Base-by-base conservation (phyloP, 768 basidiomycete genomes). In the Trametes maxima region DNA sequence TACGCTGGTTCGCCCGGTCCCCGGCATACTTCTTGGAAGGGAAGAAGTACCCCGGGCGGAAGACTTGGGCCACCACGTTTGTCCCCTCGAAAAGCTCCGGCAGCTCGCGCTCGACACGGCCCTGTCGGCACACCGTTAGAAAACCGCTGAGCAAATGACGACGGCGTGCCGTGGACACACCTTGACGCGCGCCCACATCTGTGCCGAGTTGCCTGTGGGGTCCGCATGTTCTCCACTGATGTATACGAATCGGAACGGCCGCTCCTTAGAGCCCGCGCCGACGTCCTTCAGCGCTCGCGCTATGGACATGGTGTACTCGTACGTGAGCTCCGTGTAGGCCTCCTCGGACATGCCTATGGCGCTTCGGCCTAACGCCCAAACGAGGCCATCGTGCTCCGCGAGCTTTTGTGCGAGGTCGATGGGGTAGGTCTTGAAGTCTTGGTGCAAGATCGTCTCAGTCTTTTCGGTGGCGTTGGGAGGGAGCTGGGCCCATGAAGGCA, bases 211-310 rank as follows among this genome's bases (percentile, higher is more conserved):
- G 47, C 70, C 72, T 24, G 67, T 67, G 36, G 76, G 77, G 54
- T 76, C 75, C 14, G 77, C 76, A 12, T 65, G 64, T 59, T 77
- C 74, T 10, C 78, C 77, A 43, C 76, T 77, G 54, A 78, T 51
- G 63, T 69, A 78, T 37, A 78, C 69, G 59, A 79, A 78, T 21
- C 72, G 64, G 69, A 78, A 77, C 1, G 75, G 75, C 44, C 61
- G 54, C 14, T 57, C 64, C n/a, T 54, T 53, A 42, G 56, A 62
- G 14, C 72, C 73, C 11, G 71, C 67, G 14, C 71, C 70, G 16
- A 68, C 69, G 14, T 71, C 67, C 47, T 67, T 63, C 24, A 79
- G 59, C 6, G 75, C 75, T 14, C 64, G 60, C 12, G 71, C 67
- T 16, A 71, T 69, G 7, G 71, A 62, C 56, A 77, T 57, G 28